phyloP scores from a whole-genome alignment of 108 stramenopile genomes.

The Schizochytrium sp. region DNA sequence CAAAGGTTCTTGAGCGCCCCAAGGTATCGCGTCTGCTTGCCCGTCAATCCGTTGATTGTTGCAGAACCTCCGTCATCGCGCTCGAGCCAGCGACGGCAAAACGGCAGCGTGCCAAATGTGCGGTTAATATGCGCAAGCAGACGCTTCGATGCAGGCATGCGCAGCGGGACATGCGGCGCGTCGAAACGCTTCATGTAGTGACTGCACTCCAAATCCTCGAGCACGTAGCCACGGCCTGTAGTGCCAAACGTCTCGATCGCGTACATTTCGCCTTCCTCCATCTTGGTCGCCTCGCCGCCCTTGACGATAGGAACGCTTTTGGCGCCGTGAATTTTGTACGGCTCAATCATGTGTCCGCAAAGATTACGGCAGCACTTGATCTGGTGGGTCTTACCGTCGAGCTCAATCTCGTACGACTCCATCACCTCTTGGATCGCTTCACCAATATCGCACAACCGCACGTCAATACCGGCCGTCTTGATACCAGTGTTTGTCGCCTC shows the following conservation, averaged over 20 bases:
- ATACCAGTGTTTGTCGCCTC: conserved; percentile 91
- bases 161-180: conserved; percentile 85
- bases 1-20: conserved; percentile 96
- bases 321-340: conserved; percentile 89
- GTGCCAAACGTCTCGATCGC: conserved; percentile 97
- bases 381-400: conserved; percentile 80
- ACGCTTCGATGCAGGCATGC: conserved; percentile 75
- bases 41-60: conserved; percentile 67
- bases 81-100: conserved; percentile 97
- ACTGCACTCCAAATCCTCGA: conserved; percentile 93
- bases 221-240: conserved; percentile 88
- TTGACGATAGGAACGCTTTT: conserved; percentile 94
- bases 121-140: conserved; percentile 93
- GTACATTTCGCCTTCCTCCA: conserved; percentile 97
- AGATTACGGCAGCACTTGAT: conserved; percentile 84
- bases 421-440: conserved; percentile 92
- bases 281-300: conserved; percentile 73
- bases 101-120: conserved; percentile 97
- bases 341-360: conserved; percentile 91
- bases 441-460: conserved; percentile 87
- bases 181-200: conserved; percentile 97
- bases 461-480: conserved; percentile 82
- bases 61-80: conserved; percentile 83
- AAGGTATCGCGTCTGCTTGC: conserved; percentile 91
- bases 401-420: conserved; percentile 92